phyloP scores from a whole-genome alignment of 768 basidiomycete species.

The Lactifluus piperatus region DNA sequence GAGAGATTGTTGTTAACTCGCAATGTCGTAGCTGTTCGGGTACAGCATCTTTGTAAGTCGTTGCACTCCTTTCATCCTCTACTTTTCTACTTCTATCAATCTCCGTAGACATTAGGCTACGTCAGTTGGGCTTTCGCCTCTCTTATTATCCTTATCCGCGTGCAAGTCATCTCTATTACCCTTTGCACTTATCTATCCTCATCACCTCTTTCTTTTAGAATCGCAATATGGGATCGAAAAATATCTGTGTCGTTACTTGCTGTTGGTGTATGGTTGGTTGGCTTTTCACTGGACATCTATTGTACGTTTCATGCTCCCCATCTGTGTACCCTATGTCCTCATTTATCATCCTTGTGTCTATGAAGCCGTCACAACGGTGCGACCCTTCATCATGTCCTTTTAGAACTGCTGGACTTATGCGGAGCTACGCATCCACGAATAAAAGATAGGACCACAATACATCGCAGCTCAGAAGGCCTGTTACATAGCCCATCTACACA shows the following conservation, averaged over 20 bases:
- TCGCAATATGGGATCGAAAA: conserved; percentile 1
- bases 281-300: not conserved
- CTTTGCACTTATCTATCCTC: not conserved
- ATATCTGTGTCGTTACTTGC: not conserved
- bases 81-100: not conserved
- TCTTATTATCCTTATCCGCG: not conserved
- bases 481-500: not conserved
- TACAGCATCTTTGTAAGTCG: not conserved
- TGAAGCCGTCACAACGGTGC: not conserved
- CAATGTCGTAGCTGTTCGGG: not conserved
- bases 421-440: not conserved
- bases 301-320: not conserved
- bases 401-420: not conserved
- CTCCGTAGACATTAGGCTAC: not conserved
- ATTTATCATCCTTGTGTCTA: not conserved
- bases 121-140: not conserved
- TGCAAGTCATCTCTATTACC: not conserved
- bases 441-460: not conserved
- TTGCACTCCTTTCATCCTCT: not conserved
- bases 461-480: not conserved
- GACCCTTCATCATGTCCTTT: too few species aligned
- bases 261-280: not conserved
- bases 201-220: not conserved
- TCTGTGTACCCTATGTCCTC: not conserved
- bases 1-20: not conserved